Base-by-base conservation (phyloP, 169 alveolate species). In the Besnoitia besnoiti region DNA sequence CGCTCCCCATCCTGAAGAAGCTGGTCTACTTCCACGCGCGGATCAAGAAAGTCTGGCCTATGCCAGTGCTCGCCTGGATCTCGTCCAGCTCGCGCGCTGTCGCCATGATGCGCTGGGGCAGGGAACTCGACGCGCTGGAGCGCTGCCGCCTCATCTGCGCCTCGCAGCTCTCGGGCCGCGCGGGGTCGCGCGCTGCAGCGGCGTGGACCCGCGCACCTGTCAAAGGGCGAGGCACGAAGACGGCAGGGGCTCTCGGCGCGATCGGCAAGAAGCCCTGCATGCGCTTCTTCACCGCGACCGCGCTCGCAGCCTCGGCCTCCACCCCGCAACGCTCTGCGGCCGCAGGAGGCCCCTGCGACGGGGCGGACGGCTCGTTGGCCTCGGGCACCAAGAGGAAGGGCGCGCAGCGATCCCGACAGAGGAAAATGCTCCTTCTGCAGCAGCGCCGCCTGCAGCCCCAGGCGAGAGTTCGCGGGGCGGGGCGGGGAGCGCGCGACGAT, bases 21-120 rank as follows among this genome's bases (percentile, higher is more conserved):
- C 87, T 77, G 40, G 59, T 77, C 40, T 39, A 42, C 87, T 77
- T 40, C 40, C 87, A 77, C 59, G 49, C 87, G 10, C 87, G 87
- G 35, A 40, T 77, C 33, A 77, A 77, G 33, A 37, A 42, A 39
- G 87, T 42, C 12, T 77, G 87, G 87, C 87, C 55, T 51, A 0
- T 77, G 50, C 87, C 87, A 14, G 40, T 77, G 40, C 59, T 77
- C 12, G 61, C 55, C 37, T 77, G 87, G 87, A 19, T 40, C 40
- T 77, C 59, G 61, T 27, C 44, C 33, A 37, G 61, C 87, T 77
- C 59, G 5, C 49, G 59, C 5, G 40, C 87, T 2, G 37, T 77
- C 10, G 87, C 49, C 59, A 37, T 77, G 87, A 19, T 4, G 5
- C 49, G 61, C 87, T 77, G 87, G 87, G 87, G 87, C n/a, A 37